Evolutionary conservation across 2,329 filamentous ascomycete species (phyloP).

Genomic region (Chrysoporthe puriensis): DNA sequence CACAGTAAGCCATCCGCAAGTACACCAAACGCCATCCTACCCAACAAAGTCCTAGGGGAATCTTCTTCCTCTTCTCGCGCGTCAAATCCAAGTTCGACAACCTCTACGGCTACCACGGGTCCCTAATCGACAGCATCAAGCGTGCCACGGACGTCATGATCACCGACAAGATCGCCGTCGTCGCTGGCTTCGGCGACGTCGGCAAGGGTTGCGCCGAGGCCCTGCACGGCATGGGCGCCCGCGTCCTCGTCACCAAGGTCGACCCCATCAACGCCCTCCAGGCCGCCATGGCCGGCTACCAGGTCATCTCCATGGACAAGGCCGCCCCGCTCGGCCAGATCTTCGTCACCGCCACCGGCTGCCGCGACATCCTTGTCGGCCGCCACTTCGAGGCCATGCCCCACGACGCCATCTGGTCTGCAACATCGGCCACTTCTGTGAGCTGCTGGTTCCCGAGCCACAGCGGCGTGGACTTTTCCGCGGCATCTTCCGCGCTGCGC

Average conservation of each 20-base stretch:
- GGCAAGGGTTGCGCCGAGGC: slow-evolving; percentile 98
- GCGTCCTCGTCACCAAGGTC: slow-evolving; percentile 94
- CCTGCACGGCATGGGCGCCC: slow-evolving; percentile 95
- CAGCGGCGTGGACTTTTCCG: too few species aligned
- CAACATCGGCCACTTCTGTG: slow-evolving; percentile 96
- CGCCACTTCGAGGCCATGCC: slow-evolving; percentile 93
- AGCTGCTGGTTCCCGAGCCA: too few species aligned
- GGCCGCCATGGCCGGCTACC: slow-evolving; percentile 94
- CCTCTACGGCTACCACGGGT: slow-evolving; percentile 99
- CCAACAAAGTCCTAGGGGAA: too few species aligned
- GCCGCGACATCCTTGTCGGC: slow-evolving; percentile 94
- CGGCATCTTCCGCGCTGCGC: too few species aligned
- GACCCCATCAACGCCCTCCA: slow-evolving; percentile 99
- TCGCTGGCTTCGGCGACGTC: slow-evolving; percentile 98
- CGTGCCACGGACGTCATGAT: slow-evolving; percentile 99
- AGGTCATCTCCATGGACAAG: slow-evolving; percentile 97
- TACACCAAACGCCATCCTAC: too few species aligned
- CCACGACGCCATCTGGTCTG: slow-evolving; percentile 95
- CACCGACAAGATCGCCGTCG: slow-evolving; percentile 96
- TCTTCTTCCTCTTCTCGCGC: too few species aligned
- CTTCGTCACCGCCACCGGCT: slow-evolving; percentile 98
- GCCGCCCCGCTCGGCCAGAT: slow-evolving; percentile 88
- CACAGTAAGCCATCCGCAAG: too few species aligned
- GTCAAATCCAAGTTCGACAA: slow-evolving; percentile 99
- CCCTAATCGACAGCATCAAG: slow-evolving; percentile 99